phyloP scores from a whole-genome alignment of 1,284 basidiomycete genomes.

The Ganoderma sinense region DNA sequence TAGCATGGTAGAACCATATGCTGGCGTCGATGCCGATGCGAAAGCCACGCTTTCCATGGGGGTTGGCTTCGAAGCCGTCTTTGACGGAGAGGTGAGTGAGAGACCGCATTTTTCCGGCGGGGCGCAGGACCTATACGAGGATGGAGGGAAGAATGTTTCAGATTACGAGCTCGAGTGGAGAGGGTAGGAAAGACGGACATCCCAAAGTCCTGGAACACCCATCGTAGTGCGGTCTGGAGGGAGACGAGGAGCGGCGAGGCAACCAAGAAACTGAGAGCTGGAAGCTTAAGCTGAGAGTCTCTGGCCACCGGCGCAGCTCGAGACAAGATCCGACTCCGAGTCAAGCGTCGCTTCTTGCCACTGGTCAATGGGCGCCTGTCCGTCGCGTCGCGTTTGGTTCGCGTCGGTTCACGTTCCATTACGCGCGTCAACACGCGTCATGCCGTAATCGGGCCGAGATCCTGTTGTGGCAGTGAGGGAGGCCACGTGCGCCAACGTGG shows the following conservation, averaged over 20 bases:
- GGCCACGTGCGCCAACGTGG: too few relatives aligned
- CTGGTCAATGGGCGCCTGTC: too few relatives aligned
- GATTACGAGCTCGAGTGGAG: too few relatives aligned
- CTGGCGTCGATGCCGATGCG: constrained; percentile 82
- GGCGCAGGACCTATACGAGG: constrained; percentile 61
- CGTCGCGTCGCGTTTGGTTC: too few relatives aligned
- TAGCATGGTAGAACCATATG: constrained; percentile 85
- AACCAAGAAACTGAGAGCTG: not conserved
- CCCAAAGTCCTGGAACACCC: constrained; percentile 32
- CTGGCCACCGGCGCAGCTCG: not conserved
- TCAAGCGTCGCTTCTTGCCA: too few relatives aligned
- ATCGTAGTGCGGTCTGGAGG: constrained; percentile 1
- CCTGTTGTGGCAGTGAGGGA: not conserved
- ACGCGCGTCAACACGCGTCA: too few relatives aligned
- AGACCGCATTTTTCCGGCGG: constrained; percentile 67
- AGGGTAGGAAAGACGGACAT: constrained; percentile 16
- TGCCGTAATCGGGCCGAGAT: too few relatives aligned
- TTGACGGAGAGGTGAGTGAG: constrained; percentile 72
- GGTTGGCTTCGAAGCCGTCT: constrained; percentile 75
- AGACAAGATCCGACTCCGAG: too few relatives aligned
- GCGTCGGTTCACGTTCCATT: too few relatives aligned
- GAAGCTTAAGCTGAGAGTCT: not conserved
- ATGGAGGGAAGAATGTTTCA: not conserved
- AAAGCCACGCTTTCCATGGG: constrained; percentile 63
- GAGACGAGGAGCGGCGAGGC: not conserved